Conservation (phyloP, 441 rosid species). For the Populus tomentosa region DNA sequence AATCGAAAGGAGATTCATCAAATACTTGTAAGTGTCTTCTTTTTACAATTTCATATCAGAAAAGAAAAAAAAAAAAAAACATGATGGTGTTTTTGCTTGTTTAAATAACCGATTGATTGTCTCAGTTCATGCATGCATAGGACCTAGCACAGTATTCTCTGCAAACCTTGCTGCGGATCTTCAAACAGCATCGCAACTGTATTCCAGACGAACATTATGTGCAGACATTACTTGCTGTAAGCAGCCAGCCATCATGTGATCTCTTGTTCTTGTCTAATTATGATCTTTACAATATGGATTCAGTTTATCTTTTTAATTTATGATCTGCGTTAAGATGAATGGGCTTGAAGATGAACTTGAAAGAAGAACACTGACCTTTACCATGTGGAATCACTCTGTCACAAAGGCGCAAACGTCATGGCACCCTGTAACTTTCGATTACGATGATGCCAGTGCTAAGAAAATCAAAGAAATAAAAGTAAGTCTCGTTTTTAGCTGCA, state of each 20-base stretch:
- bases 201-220: conserved; percentile 87
- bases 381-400: conserved; percentile 58
- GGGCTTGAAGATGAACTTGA: conserved; percentile 64
- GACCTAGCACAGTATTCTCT: conserved; percentile 23
- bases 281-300: background rate
- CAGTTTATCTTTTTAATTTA: background rate
- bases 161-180: conserved; percentile 6
- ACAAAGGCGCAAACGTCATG: conserved; percentile 45
- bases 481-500: background rate
- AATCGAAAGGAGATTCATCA: background rate
- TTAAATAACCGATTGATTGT: background rate
- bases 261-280: background rate
- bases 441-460: conserved; percentile 39
- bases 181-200: conserved; percentile 62
- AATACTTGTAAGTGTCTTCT: background rate
- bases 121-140: background rate
- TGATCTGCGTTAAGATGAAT: conserved; percentile 39
- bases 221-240: conserved; percentile 67
- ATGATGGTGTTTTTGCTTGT: too few species aligned
- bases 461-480: conserved; percentile 62
- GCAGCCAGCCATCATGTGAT: background rate
- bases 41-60: too few species aligned
- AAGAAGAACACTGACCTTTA: conserved; percentile 66
- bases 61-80: background rate
- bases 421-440: conserved; percentile 54